phyloP scores from a whole-genome alignment of 306 rosid genomes.

The Datisca glomerata region DNA sequence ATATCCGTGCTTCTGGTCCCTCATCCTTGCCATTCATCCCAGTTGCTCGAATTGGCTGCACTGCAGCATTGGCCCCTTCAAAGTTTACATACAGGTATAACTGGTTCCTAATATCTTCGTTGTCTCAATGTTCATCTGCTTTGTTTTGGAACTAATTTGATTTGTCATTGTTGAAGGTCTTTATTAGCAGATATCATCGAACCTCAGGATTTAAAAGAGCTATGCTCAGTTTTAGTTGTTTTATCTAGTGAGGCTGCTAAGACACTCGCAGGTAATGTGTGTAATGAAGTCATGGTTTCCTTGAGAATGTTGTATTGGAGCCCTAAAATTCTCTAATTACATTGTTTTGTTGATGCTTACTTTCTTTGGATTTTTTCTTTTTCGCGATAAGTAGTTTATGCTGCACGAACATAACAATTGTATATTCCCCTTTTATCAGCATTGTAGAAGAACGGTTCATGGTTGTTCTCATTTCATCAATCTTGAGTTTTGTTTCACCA shows the following conservation, averaged over 20 bases:
- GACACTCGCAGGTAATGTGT: slow-evolving; percentile 63
- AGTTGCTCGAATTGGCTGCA: slow-evolving; percentile 42
- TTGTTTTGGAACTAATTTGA: slow-evolving; percentile 22
- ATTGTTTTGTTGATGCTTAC: not conserved
- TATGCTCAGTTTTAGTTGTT: slow-evolving; percentile 84
- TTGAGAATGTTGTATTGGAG: not conserved
- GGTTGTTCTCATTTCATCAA: too few species aligned
- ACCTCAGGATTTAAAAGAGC: slow-evolving; percentile 88
- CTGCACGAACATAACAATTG: too few species aligned
- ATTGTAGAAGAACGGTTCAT: not conserved
- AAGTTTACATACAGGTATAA: slow-evolving; percentile 77
- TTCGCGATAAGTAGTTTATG: too few species aligned
- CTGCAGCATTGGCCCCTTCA: slow-evolving; percentile 61
- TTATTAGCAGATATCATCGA: slow-evolving; percentile 94
- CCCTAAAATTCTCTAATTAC: not conserved
- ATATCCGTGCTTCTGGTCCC: slow-evolving; percentile 42
- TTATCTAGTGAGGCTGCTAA: slow-evolving; percentile 80
- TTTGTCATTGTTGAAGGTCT: slow-evolving; percentile 54
- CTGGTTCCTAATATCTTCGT: slow-evolving; percentile 9
- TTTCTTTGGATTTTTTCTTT: not conserved
- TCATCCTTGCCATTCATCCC: slow-evolving; percentile 40
- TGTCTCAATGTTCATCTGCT: slow-evolving; percentile 7
- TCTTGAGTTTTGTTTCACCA: too few species aligned
- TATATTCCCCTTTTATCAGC: too few species aligned
- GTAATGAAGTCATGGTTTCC: not conserved